Base-by-base conservation (phyloP, 2,329 filamentous ascomycete genomes). In the Alternaria gansuensis region DNA sequence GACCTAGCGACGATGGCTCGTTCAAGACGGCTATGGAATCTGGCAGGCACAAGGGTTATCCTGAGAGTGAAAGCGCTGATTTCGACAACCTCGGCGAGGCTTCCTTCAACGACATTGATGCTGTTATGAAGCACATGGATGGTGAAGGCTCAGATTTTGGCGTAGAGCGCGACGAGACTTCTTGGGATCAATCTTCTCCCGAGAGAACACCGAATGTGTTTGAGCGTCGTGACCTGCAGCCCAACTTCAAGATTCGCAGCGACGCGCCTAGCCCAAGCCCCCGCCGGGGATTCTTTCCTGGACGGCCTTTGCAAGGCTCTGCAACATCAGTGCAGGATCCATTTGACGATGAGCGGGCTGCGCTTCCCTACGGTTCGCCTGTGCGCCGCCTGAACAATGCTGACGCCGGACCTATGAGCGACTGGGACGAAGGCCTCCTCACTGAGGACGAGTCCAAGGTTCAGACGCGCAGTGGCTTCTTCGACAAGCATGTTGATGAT, bases 351-450 rank as follows among this genome's bases (percentile, higher is more conserved):
- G 88, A 83, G 49, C 90, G 85, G 68, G 77, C 84, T 69, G 88
- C 41, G 66, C 77, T 66, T 79, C 81, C 81, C 1, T 82, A 83
- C 43, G 82, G 85, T 36, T 83, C 85, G 23, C 83, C 84, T 51
- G 80, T 92, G 29, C 85, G 87, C 60, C 85, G 86, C 53, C 82
- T 92, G 54, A 87, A 89, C 67, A 85, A 83, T 59, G 84, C 83
- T 33, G 85, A 85, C 28, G 88, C 86, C 61, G 81, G 89, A 14
- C 88, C 89, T 24, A 85, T 88, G 59, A 97, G 93, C 74, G 94
- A 98, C 76, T 99, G 95, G 95, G 93, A 96, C 71, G 90, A 90
- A 72, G 87, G 90, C 45, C 88, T 97, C 62, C 90, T 90, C 9
- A 91, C 92, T 17, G 88, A 90, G 33, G 75, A 73, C 28, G 92